Percentiles rank a stretch among this genome's conserved stretches.
These are phyloP conservation scores for Scytalidium sp. DNA, from an alignment of 2,329 filamentous ascomycete species.

Conservation along the genomic window DNA sequence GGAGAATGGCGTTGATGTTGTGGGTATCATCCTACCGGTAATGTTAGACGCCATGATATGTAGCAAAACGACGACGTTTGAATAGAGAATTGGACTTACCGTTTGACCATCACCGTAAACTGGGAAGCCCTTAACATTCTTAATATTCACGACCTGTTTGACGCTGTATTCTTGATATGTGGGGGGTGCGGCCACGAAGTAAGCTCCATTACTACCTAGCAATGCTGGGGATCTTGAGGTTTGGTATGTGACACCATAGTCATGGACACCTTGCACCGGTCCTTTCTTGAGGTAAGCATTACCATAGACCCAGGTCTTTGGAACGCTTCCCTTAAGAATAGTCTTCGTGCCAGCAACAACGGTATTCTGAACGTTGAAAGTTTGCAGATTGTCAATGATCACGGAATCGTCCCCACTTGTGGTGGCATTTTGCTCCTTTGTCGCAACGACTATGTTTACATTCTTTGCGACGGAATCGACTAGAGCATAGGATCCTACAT, in stretches of 20 bases:
- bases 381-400: neutral
- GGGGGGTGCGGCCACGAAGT: slow-evolving; percentile 36
- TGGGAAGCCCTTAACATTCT: slow-evolving; percentile 33
- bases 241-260: neutral
- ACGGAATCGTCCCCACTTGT: neutral
- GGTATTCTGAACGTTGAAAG: neutral
- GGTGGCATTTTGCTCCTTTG: neutral
- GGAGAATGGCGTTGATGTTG: slow-evolving; percentile 28
- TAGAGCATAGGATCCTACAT: neutral
- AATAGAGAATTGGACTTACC: no score
- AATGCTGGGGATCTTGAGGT: neutral
- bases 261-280: neutral
- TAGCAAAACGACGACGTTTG: no score
- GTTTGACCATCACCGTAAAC: slow-evolving; percentile 40
- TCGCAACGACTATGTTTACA: neutral
- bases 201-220: slow-evolving; percentile 28
- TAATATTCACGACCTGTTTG: slow-evolving; percentile 43
- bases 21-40: slow-evolving; percentile 34
- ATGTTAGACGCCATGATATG: slow-evolving; percentile 9
- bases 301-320: neutral
- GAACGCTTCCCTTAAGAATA: slow-evolving; percentile 1
- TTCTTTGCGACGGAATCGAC: neutral
- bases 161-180: slow-evolving; percentile 39
- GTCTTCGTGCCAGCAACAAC: neutral
- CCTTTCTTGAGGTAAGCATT: neutral